Conservation (phyloP, 495 filamentous ascomycete species). For the Pseudevernia furfuracea region DNA sequence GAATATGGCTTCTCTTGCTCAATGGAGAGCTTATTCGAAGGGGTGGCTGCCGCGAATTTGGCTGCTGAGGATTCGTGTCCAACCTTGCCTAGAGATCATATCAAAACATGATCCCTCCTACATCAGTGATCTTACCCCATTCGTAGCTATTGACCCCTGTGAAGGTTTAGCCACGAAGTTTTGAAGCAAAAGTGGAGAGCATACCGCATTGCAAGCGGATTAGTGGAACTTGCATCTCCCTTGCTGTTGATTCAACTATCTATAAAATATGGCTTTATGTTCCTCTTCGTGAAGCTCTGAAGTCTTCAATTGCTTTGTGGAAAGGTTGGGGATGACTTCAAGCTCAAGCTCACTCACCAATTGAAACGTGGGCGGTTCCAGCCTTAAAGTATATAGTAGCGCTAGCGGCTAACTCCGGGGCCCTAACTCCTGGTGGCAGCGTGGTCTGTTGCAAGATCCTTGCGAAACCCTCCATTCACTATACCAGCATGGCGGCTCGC, state of each 20-base stretch:
- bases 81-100: conserved; percentile 50
- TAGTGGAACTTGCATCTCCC: conserved; percentile 67
- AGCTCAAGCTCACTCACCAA: neutral
- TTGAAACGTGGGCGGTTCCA: neutral
- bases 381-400: too few relatives aligned
- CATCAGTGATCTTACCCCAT: conserved; percentile 58
- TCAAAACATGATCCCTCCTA: conserved; percentile 20
- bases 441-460: neutral
- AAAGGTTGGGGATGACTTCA: neutral
- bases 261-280: neutral
- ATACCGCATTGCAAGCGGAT: conserved; percentile 88
- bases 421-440: neutral
- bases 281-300: neutral
- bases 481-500: conserved; percentile 34
- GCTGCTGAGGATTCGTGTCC: conserved; percentile 69
- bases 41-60: conserved; percentile 69
- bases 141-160: conserved; percentile 93
- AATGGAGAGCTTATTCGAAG: conserved; percentile 60
- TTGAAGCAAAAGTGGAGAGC: conserved; percentile 22
- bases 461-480: neutral
- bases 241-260: neutral
- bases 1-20: conserved; percentile 76
- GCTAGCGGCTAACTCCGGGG: conserved; percentile 8
- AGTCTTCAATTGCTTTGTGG: neutral
- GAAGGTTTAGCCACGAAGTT: conserved; percentile 18